Evolutionary conservation across 163 green algal species (phyloP).

Genomic region (Prototheca wickerhamii): DNA sequence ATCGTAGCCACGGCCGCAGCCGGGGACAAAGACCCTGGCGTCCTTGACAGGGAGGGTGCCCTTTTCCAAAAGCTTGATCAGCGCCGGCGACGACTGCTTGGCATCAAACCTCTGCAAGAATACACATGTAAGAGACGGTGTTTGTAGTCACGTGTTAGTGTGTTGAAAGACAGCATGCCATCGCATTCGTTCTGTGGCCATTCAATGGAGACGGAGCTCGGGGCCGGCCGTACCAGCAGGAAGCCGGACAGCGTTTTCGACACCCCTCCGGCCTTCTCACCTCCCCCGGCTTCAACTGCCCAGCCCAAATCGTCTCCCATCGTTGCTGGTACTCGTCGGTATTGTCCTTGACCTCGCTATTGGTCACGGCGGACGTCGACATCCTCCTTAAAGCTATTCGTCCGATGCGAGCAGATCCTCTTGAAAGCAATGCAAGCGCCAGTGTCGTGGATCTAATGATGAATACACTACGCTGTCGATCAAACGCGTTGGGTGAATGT

Average conservation of each 20-base stretch:
- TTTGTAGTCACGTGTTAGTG: not conserved
- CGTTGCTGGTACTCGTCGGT: not conserved
- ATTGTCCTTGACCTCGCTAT: not conserved
- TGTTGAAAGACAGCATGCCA: not conserved
- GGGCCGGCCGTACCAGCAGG: not conserved
- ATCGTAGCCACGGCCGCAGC: constrained; percentile 48
- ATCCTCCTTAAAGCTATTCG: not conserved
- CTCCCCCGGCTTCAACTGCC: not conserved
- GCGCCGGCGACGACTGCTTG: constrained; percentile 7
- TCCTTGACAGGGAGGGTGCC: constrained; percentile 5
- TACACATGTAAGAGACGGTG: not conserved
- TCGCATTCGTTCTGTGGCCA: not conserved
- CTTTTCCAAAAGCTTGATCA: constrained; percentile 14
- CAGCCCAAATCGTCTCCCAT: not conserved
- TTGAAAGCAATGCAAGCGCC: no score
- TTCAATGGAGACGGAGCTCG: not conserved
- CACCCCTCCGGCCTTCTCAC: not conserved
- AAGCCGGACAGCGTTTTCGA: not conserved
- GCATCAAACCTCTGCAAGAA: constrained; percentile 32
- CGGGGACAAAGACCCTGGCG: constrained; percentile 30
- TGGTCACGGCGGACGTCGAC: not conserved
- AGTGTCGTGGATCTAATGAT: no score
- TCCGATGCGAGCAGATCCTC: no score
- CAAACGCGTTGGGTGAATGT: no score
- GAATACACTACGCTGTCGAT: no score